Base-by-base conservation (phyloP, 2,329 filamentous ascomycete species). In the Graphiopsis chlorocephala region DNA sequence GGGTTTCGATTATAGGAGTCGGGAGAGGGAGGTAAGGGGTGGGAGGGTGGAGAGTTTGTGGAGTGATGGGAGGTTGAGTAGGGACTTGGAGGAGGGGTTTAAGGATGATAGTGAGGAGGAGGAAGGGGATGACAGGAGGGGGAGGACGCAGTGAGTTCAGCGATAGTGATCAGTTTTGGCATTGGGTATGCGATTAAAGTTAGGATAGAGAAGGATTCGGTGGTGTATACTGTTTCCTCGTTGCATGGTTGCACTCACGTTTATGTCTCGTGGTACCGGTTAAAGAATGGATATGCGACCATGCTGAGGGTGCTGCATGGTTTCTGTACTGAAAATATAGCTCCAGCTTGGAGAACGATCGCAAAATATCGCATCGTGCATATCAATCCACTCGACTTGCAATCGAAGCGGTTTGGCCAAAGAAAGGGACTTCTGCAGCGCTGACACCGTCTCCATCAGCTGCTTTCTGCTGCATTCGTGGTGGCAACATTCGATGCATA, bases 1-100 rank as follows among this genome's bases (percentile, higher is more conserved):
- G 4, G 80, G 80, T 15, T 82, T 82, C 63, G 73, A 74, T 68
- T 68, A 71, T 4, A 61, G 67, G 31, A 70, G 77, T 69, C 74
- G 76, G 8, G 72, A 78, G 56, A 77, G 77, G 47, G 64, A 61
- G 59, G 67, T 29, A 62, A 66, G 64, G 45, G 70, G 35, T 70
- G 70, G n/a, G 76, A 76, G 33, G 77, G 68, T 64, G 57, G 76
- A 76, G 71, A 74, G 63, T 71, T 74, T 76, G 45, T 84, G 86
- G 66, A 83, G 82, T 56, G 79, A 83, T 50, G 81, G 86, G 70
- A 83, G 92, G 67, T 72, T 96, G 67, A 94, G 91, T 75, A 83
- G 92, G 78, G 92, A 96, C 71, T 77, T 94, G 60, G 91, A 94
- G 75, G 85, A 89, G 72, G 89, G 88, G 0, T 92, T 92, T 73